Conservation (phyloP, 495 filamentous ascomycete genomes). For the Penicillium samsonianum region DNA sequence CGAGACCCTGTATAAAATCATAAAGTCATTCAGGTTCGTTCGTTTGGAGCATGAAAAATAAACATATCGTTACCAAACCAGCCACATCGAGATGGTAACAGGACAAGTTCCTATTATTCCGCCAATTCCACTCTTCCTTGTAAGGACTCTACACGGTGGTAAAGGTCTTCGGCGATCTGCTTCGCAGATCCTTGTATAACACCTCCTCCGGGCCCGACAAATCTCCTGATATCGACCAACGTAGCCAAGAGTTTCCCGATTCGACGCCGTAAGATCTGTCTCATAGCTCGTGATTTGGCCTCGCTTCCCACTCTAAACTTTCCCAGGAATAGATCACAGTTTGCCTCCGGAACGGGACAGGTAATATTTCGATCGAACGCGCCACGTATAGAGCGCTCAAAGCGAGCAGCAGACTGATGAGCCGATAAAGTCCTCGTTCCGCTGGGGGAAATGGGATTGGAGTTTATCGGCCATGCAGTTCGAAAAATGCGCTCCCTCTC, state of each 20-base stretch:
- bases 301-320: not conserved
- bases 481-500: slow-evolving; percentile 1
- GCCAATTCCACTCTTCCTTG: slow-evolving; percentile 5
- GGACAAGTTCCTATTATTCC: slow-evolving; percentile 1
- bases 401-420: slow-evolving; percentile 1
- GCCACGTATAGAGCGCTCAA: slow-evolving; percentile 2
- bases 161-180: not conserved
- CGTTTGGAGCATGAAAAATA: slow-evolving; percentile 4
- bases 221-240: slow-evolving; percentile 1
- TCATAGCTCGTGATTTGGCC: not conserved
- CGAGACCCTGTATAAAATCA: not conserved
- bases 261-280: not conserved
- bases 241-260: slow-evolving; percentile 1
- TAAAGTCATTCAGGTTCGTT: slow-evolving; percentile 2
- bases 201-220: not conserved
- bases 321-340: not conserved
- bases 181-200: not conserved
- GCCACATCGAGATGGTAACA: slow-evolving; percentile 2
- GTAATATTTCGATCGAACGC: not conserved
- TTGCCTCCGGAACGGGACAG: slow-evolving; percentile 1
- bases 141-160: not conserved
- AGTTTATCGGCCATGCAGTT: not conserved
- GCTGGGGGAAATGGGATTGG: not conserved
- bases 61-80: slow-evolving; percentile 1
- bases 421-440: not conserved